These are phyloP conservation scores for Kalaharituber pfeilii DNA, from an alignment of 2,329 filamentous ascomycete genomes.

Conservation along the genomic window DNA sequence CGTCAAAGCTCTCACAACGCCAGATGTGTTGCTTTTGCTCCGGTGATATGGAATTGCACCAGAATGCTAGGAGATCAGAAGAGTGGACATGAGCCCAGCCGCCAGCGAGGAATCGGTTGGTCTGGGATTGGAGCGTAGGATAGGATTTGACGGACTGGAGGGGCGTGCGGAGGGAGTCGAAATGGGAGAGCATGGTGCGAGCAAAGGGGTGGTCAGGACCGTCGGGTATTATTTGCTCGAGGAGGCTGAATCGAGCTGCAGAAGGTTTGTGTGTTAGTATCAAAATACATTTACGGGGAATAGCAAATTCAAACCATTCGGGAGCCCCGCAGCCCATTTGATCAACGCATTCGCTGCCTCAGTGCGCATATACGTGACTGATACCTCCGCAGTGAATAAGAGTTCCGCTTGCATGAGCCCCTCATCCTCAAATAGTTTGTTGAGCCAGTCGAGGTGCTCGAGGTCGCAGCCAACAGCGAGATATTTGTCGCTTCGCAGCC, in stretches of 20 bases:
- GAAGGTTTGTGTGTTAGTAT: no score
- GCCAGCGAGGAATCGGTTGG: slow-evolving; percentile 45
- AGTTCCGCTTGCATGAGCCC: slow-evolving; percentile 42
- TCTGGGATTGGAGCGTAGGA: slow-evolving; percentile 47
- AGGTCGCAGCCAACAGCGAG: slow-evolving; percentile 68
- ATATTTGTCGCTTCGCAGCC: slow-evolving; percentile 53
- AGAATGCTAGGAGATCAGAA: slow-evolving; percentile 64
- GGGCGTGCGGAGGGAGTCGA: slow-evolving; percentile 61
- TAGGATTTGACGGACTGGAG: slow-evolving; percentile 59
- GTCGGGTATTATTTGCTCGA: slow-evolving; percentile 74
- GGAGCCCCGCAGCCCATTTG: slow-evolving; percentile 54
- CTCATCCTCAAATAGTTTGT: slow-evolving; percentile 38
- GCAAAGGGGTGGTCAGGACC: slow-evolving; percentile 69
- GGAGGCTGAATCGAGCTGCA: slow-evolving; percentile 65
- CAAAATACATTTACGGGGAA: no score
- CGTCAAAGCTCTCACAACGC: slow-evolving; percentile 66
- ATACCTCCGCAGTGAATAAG: slow-evolving; percentile 76
- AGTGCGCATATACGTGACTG: slow-evolving; percentile 38
- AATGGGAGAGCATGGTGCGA: slow-evolving; percentile 67
- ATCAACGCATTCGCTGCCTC: slow-evolving; percentile 43
- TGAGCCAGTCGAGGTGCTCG: slow-evolving; percentile 45
- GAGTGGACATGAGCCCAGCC: slow-evolving; percentile 50
- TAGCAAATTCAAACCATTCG: slow-evolving; percentile 41
- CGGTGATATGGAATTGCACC: slow-evolving; percentile 47
- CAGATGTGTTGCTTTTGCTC: slow-evolving; percentile 46